phyloP scores from a whole-genome alignment of 495 filamentous ascomycete species.

The Lasiosphaeria miniovina region DNA sequence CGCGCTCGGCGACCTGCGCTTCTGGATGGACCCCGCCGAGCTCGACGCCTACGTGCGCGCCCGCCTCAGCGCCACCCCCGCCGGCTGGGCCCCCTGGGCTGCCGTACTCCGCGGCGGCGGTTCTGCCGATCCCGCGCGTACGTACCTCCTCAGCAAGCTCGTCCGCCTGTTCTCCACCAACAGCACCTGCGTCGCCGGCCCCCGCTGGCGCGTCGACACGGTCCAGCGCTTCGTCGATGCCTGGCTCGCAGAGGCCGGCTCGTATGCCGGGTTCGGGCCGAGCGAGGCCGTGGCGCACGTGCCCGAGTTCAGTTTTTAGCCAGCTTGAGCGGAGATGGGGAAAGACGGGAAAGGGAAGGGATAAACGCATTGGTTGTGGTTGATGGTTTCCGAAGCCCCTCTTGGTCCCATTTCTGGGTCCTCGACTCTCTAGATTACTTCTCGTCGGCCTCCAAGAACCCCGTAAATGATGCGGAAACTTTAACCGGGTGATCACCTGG shows the following conservation, averaged over 20 bases:
- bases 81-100: constrained; percentile 11
- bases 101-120: constrained; percentile 8
- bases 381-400: too few species aligned
- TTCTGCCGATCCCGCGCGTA: neutral
- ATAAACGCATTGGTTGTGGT: too few species aligned
- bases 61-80: constrained; percentile 3
- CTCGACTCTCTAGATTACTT: too few species aligned
- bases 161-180: neutral
- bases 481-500: too few species aligned
- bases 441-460: too few species aligned
- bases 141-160: neutral
- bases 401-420: too few species aligned
- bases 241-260: neutral
- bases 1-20: neutral
- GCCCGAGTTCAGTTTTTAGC: too few species aligned
- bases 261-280: too few species aligned
- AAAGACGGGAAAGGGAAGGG: too few species aligned
- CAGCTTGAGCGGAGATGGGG: too few species aligned
- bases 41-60: constrained; percentile 9
- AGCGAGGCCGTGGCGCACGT: too few species aligned
- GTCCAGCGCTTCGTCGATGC: neutral
- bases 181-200: neutral
- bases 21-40: constrained; percentile 13
- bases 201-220: neutral
- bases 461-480: too few species aligned